Conservation (phyloP, 2,329 filamentous ascomycete species). For the Claviceps fusiformis region DNA sequence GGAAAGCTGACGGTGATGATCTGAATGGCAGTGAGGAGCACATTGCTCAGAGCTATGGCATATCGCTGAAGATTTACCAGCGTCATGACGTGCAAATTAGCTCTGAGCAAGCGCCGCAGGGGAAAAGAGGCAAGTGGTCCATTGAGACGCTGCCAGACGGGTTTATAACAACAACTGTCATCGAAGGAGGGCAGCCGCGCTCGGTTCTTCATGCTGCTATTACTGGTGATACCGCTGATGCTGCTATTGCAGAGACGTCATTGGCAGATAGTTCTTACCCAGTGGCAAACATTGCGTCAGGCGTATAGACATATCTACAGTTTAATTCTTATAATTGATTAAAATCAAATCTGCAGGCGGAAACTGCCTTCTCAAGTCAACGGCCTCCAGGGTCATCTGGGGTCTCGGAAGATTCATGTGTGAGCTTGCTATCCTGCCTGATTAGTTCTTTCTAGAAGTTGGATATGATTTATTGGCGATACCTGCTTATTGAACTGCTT, state of each 20-base stretch:
- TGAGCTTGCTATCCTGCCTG: no score
- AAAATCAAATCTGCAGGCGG: no score
- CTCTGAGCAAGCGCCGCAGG: slow-evolving; percentile 2
- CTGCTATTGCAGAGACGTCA: background rate
- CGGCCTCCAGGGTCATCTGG: no score
- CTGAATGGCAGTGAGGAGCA: slow-evolving; percentile 23
- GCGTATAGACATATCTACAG: background rate
- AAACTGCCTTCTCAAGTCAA: no score
- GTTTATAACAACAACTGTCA: slow-evolving; percentile 2
- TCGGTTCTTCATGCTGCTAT: background rate
- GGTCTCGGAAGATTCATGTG: no score
- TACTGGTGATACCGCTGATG: background rate
- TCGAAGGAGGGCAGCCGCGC: slow-evolving; percentile 3
- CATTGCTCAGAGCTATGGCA: slow-evolving; percentile 18
- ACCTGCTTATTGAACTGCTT: no score
- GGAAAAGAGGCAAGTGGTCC: background rate
- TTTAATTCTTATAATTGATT: background rate
- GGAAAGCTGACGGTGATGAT: slow-evolving; percentile 9
- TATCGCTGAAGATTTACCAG: slow-evolving; percentile 25
- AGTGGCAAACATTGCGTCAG: background rate
- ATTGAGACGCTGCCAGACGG: slow-evolving; percentile 3
- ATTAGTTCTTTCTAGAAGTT: no score
- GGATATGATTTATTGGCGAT: no score
- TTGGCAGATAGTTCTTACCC: slow-evolving; percentile 1
- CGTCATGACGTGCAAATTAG: slow-evolving; percentile 21